Evolutionary conservation across 2,329 filamentous ascomycete genomes (phyloP).

Genomic region (Drechmeria coniospora): DNA sequence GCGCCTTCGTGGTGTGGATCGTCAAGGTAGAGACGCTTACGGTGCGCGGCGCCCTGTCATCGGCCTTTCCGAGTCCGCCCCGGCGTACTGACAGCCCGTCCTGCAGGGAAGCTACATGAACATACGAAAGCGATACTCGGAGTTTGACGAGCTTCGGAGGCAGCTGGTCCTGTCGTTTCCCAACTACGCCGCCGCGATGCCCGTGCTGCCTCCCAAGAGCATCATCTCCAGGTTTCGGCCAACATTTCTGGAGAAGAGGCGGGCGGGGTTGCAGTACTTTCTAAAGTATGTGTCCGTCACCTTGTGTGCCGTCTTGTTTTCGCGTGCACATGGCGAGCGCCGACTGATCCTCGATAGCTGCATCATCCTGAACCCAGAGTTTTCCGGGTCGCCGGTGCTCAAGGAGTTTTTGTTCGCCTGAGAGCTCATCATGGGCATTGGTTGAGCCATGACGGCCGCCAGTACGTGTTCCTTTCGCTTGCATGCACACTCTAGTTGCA

Average conservation of each 20-base stretch:
- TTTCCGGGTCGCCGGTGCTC: slow-evolving; percentile 10
- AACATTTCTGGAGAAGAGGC: slow-evolving; percentile 71
- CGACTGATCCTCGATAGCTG: slow-evolving; percentile 4
- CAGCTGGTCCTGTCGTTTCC: slow-evolving; percentile 70
- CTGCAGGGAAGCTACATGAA: slow-evolving; percentile 42
- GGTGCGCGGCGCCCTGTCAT: slow-evolving; percentile 37
- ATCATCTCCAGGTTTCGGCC: slow-evolving; percentile 74
- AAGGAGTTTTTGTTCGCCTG: slow-evolving; percentile 10
- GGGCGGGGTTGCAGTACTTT: slow-evolving; percentile 77
- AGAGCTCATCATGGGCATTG: not conserved
- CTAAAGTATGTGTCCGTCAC: slow-evolving; percentile 52
- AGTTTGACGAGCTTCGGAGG: slow-evolving; percentile 71
- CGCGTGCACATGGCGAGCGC: slow-evolving; percentile 4
- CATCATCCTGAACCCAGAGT: slow-evolving; percentile 9
- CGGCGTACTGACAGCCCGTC: not conserved
- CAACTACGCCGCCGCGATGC: slow-evolving; percentile 69
- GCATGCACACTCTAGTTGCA: not conserved
- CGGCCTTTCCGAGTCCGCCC: not conserved
- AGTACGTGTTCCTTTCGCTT: not conserved
- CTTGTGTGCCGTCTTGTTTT: not conserved
- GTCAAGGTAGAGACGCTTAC: slow-evolving; percentile 75
- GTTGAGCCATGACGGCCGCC: too few species aligned
- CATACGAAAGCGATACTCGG: slow-evolving; percentile 68
- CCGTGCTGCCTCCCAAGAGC: slow-evolving; percentile 81
- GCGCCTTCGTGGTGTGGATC: slow-evolving; percentile 94